Evolutionary conservation across 441 rosid species (phyloP).

Genomic region (Aleurites moluccanus): DNA sequence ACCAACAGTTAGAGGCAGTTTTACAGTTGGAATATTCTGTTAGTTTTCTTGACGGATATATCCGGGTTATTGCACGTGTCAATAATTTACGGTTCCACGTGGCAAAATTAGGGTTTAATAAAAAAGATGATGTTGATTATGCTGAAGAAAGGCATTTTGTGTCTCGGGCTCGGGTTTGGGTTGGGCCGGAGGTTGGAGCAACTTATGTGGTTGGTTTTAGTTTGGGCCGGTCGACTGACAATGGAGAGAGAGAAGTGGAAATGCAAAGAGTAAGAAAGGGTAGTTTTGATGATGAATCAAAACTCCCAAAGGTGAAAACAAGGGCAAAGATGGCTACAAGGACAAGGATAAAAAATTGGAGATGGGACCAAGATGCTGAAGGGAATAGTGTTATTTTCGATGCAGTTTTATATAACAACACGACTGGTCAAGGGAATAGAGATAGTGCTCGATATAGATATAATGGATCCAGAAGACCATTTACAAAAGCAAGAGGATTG

Average conservation of each 20-base stretch:
- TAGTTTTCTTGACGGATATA: conserved; percentile 48
- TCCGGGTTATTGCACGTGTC: conserved; percentile 63
- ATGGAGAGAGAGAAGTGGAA: conserved; percentile 48
- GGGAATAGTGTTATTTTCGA: conserved; percentile 80
- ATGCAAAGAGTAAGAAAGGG: conserved; percentile 42
- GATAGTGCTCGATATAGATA: conserved; percentile 17
- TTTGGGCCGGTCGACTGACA: conserved; percentile 57
- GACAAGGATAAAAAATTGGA: conserved; percentile 69
- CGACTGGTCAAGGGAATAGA: conserved; percentile 38
- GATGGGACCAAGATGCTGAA: conserved; percentile 77
- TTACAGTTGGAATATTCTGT: conserved; percentile 70
- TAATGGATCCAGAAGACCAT: conserved; percentile 41
- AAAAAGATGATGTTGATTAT: conserved; percentile 35
- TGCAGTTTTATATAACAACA: conserved; percentile 53
- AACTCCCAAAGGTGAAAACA: conserved; percentile 48
- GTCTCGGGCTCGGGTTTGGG: conserved; percentile 64
- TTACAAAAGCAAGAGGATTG: conserved; percentile 68
- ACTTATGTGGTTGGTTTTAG: conserved; percentile 55
- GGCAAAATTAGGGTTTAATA: conserved; percentile 53
- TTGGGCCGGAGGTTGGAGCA: conserved; percentile 82
- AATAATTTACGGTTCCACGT: conserved; percentile 78
- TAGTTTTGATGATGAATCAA: conserved; percentile 38
- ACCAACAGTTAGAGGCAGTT: conserved; percentile 72
- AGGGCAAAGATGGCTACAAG: conserved; percentile 47
- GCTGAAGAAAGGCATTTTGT: conserved; percentile 60